phyloP scores from a whole-genome alignment of 352 stramenopile genomes.

The Phytophthora colocasiae region DNA sequence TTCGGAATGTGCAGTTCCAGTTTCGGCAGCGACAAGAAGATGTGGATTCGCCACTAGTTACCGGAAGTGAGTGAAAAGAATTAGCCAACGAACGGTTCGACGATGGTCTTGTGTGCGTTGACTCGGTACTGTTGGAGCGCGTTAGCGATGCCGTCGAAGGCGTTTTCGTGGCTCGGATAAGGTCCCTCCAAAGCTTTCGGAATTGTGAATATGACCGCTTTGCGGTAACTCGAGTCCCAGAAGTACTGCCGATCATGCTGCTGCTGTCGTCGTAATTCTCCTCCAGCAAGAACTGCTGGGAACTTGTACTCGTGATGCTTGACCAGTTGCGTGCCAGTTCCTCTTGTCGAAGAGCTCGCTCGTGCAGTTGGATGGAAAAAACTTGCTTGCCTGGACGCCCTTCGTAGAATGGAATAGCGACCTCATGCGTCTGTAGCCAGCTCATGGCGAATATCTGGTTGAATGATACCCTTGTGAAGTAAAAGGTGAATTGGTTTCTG shows the following conservation, averaged over 20 bases:
- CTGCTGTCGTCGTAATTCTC: constrained; percentile 25
- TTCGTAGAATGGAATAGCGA: constrained; percentile 56
- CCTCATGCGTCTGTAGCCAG: constrained; percentile 61
- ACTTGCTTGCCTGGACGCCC: constrained; percentile 50
- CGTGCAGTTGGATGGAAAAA: constrained; percentile 55
- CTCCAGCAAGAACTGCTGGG: constrained; percentile 26
- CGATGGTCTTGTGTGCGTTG: background rate
- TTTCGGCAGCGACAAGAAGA: constrained; percentile 54
- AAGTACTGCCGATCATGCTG: constrained; percentile 16
- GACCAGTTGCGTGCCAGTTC: constrained; percentile 38
- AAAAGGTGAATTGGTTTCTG: constrained; percentile 37
- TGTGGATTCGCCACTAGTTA: constrained; percentile 8
- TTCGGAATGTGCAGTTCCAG: constrained; percentile 58
- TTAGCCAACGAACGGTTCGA: constrained; percentile 21
- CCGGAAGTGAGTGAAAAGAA: constrained; percentile 19
- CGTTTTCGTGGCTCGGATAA: constrained; percentile 53
- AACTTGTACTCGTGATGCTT: constrained; percentile 37
- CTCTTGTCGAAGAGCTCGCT: constrained; percentile 36
- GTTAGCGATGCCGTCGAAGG: constrained; percentile 29
- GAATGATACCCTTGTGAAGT: constrained; percentile 20
- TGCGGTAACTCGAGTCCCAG: constrained; percentile 29
- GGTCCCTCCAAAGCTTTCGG: constrained; percentile 59
- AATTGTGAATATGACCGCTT: constrained; percentile 71
- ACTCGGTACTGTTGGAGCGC: constrained; percentile 16
- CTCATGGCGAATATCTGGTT: constrained; percentile 41